These are phyloP conservation scores for Macadamia tetraphylla DNA, from an alignment of 164 flowering plant species.

Conservation along the genomic window DNA sequence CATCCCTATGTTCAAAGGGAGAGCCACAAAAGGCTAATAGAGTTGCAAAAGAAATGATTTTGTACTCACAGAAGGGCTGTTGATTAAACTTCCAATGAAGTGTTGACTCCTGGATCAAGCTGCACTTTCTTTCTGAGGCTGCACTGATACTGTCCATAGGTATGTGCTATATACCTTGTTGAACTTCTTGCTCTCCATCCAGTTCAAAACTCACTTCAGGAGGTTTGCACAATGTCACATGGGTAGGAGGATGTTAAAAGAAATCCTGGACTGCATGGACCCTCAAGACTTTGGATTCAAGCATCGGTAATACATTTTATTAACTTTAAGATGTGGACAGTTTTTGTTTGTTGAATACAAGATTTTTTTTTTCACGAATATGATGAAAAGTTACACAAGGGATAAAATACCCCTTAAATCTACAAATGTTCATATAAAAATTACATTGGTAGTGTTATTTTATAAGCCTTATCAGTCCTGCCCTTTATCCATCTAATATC, in stretches of 20 bases:
- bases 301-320: too few species aligned
- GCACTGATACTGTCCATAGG: not conserved
- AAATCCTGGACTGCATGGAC: not conserved
- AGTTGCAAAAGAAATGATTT: slow-evolving; percentile 43
- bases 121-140: not conserved
- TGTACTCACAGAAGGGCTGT: not conserved
- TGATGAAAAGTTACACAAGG: too few species aligned
- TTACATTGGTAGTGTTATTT: too few species aligned
- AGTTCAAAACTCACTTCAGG: not conserved
- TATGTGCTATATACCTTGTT: not conserved
- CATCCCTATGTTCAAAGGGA: slow-evolving; percentile 55
- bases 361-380: too few species aligned
- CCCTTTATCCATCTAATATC: too few species aligned
- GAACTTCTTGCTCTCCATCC: not conserved
- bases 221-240: not conserved
- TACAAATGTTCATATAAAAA: too few species aligned
- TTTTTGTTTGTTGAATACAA: too few species aligned
- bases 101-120: not conserved
- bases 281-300: not conserved
- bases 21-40: slow-evolving; percentile 46
- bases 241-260: not conserved
- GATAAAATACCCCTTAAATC: too few species aligned
- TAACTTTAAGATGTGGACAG: too few species aligned
- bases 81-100: slow-evolving; percentile 2
- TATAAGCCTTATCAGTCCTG: too few species aligned